Evolutionary conservation across 805 yeast genomes (phyloP).

Genomic region (Barnettozyma siamensis): DNA sequence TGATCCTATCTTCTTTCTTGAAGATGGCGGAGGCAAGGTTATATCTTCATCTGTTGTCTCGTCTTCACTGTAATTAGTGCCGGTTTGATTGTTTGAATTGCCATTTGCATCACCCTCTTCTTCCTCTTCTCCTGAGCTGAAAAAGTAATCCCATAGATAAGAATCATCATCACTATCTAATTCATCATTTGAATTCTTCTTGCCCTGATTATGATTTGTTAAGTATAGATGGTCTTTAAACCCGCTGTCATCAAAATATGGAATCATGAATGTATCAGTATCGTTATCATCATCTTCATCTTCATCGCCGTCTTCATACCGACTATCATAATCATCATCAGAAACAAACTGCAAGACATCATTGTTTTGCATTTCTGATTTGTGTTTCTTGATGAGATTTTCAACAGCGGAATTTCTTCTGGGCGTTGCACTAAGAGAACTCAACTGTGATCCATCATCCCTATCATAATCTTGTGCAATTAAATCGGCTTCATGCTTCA

Average conservation of each 20-base stretch:
- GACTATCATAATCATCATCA: constrained; percentile 27
- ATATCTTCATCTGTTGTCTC: constrained; percentile 94
- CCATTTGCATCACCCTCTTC: constrained; percentile 21
- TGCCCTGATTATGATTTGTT: constrained; percentile 11
- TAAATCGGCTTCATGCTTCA: constrained; percentile 39
- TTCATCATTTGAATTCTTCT: constrained; percentile 13
- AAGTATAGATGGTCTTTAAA: constrained; percentile 16
- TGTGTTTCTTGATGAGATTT: constrained; percentile 36
- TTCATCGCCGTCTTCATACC: constrained; percentile 23
- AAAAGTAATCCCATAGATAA: constrained; percentile 70
- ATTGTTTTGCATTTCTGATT: constrained; percentile 37
- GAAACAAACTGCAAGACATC: constrained; percentile 29
- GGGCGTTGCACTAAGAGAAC: constrained; percentile 27
- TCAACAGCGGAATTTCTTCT: constrained; percentile 29
- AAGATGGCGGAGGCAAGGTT: constrained; percentile 67
- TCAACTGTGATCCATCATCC: constrained; percentile 20
- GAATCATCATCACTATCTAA: constrained; percentile 48
- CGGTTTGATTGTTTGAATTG: not conserved
- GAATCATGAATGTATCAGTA: constrained; percentile 28
- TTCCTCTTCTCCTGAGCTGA: constrained; percentile 38
- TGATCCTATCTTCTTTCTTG: constrained; percentile 55
- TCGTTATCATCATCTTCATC: constrained; percentile 18
- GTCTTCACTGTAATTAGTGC: constrained; percentile 43
- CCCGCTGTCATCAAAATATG: constrained; percentile 36
- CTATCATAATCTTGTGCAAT: constrained; percentile 33